A percentile compares a stretch with the other conserved stretches of the same genome.
Conservation (phyloP, 2,329 filamentous ascomycete genomes). For the Curvularia verruculosa region DNA sequence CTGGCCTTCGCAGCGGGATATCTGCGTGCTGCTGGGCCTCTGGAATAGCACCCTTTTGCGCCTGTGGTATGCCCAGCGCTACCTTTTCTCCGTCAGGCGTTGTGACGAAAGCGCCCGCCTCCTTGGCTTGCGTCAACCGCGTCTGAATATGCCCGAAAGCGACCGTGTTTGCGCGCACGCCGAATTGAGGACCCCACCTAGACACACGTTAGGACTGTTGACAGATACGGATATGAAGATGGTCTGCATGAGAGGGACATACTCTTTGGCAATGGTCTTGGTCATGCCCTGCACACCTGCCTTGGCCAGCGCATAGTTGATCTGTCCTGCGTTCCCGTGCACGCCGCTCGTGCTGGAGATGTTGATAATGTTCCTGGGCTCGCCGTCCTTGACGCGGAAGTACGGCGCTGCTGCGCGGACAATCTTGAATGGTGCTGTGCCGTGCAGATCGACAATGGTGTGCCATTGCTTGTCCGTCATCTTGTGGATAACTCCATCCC, state of each 20-base stretch:
- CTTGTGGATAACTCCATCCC: slow-evolving; percentile 93
- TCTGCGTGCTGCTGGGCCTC: slow-evolving; percentile 60
- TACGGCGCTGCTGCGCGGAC: slow-evolving; percentile 79
- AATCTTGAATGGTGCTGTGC: slow-evolving; percentile 84
- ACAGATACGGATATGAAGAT: not conserved
- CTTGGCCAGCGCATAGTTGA: slow-evolving; percentile 87
- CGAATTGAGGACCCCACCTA: slow-evolving; percentile 79
- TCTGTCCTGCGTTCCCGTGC: slow-evolving; percentile 88
- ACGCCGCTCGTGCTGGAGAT: slow-evolving; percentile 82
- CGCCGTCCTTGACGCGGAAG: slow-evolving; percentile 85
- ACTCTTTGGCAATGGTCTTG: slow-evolving; percentile 86
- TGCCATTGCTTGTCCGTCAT: slow-evolving; percentile 93
- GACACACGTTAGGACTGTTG: slow-evolving; percentile 9
- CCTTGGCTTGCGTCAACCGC: slow-evolving; percentile 81
- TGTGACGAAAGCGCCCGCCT: slow-evolving; percentile 78
- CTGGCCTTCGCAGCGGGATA: slow-evolving; percentile 78
- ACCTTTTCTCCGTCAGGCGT: slow-evolving; percentile 70
- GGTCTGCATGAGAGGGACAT: slow-evolving; percentile 17
- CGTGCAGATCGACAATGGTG: slow-evolving; percentile 82
- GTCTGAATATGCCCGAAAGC: slow-evolving; percentile 85
- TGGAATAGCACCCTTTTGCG: slow-evolving; percentile 51
- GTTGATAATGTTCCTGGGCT: slow-evolving; percentile 79
- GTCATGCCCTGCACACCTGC: slow-evolving; percentile 82
- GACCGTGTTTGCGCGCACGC: slow-evolving; percentile 81
- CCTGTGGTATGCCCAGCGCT: slow-evolving; percentile 50